Conservation (phyloP, 495 filamentous ascomycete species). For the Halenospora varia region DNA sequence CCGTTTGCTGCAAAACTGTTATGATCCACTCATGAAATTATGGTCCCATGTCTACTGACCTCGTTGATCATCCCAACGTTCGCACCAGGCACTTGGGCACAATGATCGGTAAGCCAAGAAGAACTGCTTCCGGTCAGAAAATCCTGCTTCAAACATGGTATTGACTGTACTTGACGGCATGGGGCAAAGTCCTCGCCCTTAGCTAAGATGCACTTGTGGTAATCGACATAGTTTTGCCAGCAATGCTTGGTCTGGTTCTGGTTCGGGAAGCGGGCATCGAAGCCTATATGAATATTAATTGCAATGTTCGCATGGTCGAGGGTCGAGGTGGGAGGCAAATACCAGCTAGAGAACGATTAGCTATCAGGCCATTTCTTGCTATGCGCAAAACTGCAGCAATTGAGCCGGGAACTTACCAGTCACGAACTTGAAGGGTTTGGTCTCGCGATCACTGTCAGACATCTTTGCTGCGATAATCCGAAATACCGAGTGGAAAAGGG, state of each 20-base stretch:
- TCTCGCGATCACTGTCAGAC: conserved; percentile 87
- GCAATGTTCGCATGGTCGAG: conserved; percentile 21
- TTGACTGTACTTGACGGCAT: conserved; percentile 78
- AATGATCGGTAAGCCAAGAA: conserved; percentile 92
- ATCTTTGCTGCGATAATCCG: conserved; percentile 48
- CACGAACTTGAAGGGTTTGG: conserved; percentile 99
- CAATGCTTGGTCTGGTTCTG: conserved; percentile 90
- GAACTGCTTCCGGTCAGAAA: conserved; percentile 57
- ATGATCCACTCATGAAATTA: conserved; percentile 10
- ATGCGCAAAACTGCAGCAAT: not conserved
- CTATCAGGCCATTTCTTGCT: conserved; percentile 35
- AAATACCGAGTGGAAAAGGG: conserved; percentile 10
- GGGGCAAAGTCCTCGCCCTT: conserved; percentile 99
- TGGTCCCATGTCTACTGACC: conserved; percentile 52
- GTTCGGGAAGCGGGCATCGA: conserved; percentile 99
- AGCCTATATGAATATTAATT: conserved; percentile 53
- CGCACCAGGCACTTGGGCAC: conserved; percentile 91
- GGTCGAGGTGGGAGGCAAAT: not conserved
- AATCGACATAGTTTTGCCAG: conserved; percentile 99
- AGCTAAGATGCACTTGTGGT: conserved; percentile 97
- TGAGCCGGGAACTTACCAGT: conserved; percentile 66
- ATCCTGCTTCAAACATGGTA: conserved; percentile 15
- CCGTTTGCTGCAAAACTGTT: conserved; percentile 63
- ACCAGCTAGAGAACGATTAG: conserved; percentile 35
- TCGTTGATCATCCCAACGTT: conserved; percentile 96